These are phyloP conservation scores for Cairneyella variabilis DNA, from an alignment of 495 filamentous ascomycete species.

Conservation along the genomic window DNA sequence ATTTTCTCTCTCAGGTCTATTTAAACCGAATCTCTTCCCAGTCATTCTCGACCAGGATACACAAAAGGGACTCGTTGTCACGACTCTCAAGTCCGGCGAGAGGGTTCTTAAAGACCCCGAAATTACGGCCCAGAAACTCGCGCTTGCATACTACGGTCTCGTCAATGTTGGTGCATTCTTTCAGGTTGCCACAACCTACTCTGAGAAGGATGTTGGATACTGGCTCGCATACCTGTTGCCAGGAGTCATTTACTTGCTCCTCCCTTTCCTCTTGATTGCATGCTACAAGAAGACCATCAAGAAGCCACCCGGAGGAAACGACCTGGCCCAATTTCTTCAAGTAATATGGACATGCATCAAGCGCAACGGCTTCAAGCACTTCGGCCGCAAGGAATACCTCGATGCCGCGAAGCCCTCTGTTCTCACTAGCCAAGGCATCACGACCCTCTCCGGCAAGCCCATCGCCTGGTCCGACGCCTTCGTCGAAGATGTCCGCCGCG, in stretches of 20 bases:
- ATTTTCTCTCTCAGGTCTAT: conserved; percentile 27
- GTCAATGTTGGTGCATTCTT: conserved; percentile 58
- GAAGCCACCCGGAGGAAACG: conserved; percentile 45
- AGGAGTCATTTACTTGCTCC: conserved; percentile 50
- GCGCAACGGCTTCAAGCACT: conserved; percentile 51
- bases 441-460: conserved; percentile 33
- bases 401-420: conserved; percentile 60
- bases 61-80: conserved; percentile 36
- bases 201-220: conserved; percentile 74
- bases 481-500: conserved; percentile 52
- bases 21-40: conserved; percentile 62
- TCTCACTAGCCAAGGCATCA: conserved; percentile 34
- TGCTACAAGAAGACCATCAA: conserved; percentile 42
- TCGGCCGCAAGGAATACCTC: conserved; percentile 50
- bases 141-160: conserved; percentile 62
- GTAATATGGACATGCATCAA: conserved; percentile 50
- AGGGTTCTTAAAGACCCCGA: conserved; percentile 59
- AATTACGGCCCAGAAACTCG: conserved; percentile 54
- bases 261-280: conserved; percentile 48
- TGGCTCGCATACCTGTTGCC: conserved; percentile 66
- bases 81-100: conserved; percentile 50
- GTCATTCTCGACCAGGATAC: conserved; percentile 56
- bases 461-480: conserved; percentile 52
- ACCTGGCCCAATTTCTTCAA: conserved; percentile 51
- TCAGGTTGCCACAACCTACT: conserved; percentile 45